These are phyloP conservation scores for Beverwykella pulmonaria DNA, from an alignment of 495 filamentous ascomycete species.

Conservation along the genomic window DNA sequence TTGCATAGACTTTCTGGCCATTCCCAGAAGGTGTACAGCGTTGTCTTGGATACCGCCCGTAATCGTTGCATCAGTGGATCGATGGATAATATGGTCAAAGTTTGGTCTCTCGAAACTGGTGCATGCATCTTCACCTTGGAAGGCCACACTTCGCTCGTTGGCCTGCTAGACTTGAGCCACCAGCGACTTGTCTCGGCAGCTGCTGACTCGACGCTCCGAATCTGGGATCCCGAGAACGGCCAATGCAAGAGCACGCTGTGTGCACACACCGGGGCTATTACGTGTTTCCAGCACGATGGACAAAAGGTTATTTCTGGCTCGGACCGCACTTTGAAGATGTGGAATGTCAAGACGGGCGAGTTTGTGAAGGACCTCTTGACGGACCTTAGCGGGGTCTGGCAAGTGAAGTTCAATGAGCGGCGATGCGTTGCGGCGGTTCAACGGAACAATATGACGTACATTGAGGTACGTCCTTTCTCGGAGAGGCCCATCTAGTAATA, in stretches of 20 bases:
- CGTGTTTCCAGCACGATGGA: conserved; percentile 97
- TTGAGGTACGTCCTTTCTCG: conserved; percentile 73
- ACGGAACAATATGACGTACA: conserved; percentile 85
- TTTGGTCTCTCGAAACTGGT: conserved; percentile 95
- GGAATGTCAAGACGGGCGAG: conserved; percentile 90
- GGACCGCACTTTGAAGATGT: conserved; percentile 97
- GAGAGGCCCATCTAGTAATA: too few species aligned
- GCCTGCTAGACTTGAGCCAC: conserved; percentile 82
- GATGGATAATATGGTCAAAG: conserved; percentile 97
- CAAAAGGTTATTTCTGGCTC: conserved; percentile 96
- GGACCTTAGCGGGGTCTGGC: conserved; percentile 96
- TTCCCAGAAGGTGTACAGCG: conserved; percentile 93
- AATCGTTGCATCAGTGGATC: conserved; percentile 97
- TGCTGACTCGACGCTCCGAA: conserved; percentile 90
- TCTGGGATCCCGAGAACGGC: conserved; percentile 95
- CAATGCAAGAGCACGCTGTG: conserved; percentile 86
- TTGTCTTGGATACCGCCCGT: conserved; percentile 88
- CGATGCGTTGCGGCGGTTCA: conserved; percentile 97
- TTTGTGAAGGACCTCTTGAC: conserved; percentile 93
- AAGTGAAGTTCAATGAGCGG: conserved; percentile 96
- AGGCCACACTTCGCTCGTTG: conserved; percentile 91
- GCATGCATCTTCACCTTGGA: conserved; percentile 85
- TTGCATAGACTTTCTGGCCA: conserved; percentile 87
- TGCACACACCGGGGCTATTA: conserved; percentile 96
- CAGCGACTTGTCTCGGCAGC: conserved; percentile 92